Conservation (phyloP, 768 basidiomycete species). For the Phanerodontia chrysosporium region DNA sequence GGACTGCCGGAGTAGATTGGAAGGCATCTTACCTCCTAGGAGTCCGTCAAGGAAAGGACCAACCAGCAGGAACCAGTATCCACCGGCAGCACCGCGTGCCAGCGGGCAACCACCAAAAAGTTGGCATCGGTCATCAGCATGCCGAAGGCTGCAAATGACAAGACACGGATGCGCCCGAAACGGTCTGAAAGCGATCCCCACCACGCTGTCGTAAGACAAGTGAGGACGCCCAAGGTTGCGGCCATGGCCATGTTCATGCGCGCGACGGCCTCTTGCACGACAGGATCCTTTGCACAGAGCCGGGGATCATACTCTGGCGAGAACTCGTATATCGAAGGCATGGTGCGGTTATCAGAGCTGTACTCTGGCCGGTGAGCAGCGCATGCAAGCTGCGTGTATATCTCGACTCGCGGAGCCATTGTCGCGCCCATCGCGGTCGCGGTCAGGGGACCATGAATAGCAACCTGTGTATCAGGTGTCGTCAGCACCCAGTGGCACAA, state of each 20-base stretch:
- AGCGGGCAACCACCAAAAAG: slow-evolving; percentile 62
- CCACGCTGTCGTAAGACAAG: slow-evolving; percentile 77
- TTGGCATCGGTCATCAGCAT: slow-evolving; percentile 57
- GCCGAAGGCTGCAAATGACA: slow-evolving; percentile 61
- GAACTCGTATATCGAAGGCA: background rate
- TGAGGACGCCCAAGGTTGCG: slow-evolving; percentile 64
- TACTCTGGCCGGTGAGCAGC: slow-evolving; percentile 58
- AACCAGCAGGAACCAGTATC: slow-evolving; percentile 74
- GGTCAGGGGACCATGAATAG: slow-evolving; percentile 48
- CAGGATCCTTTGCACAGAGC: slow-evolving; percentile 65
- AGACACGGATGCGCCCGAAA: slow-evolving; percentile 60
- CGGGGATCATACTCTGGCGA: slow-evolving; percentile 6
- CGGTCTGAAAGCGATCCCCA: slow-evolving; percentile 88
- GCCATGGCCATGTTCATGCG: slow-evolving; percentile 58
- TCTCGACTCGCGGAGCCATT: slow-evolving; percentile 66
- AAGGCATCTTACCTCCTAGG: slow-evolving; percentile 53
- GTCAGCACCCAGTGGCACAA: background rate
- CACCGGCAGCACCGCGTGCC: slow-evolving; percentile 64
- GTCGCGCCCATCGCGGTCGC: slow-evolving; percentile 53
- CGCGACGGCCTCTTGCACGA: slow-evolving; percentile 69
- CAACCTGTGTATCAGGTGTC: slow-evolving; percentile 41
- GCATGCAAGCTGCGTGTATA: slow-evolving; percentile 74
- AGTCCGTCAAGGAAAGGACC: slow-evolving; percentile 65
- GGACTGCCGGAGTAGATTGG: slow-evolving; percentile 58
- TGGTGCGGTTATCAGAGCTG: slow-evolving; percentile 12